Evolutionary conservation across 225 moss, liverwort and hornwort species (phyloP).

Genomic region (Physcomitrium patens): DNA sequence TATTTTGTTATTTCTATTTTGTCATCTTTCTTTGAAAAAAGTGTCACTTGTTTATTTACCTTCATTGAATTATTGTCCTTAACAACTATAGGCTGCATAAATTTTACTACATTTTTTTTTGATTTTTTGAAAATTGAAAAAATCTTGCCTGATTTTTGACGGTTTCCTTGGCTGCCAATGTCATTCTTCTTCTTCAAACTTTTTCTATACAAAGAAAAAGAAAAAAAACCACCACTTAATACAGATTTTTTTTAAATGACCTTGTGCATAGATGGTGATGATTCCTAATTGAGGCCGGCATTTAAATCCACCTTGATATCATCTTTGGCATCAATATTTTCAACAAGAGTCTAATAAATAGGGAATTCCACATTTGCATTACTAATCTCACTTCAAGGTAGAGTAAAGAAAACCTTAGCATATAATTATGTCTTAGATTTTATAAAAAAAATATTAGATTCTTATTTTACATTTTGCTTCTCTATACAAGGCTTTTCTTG

Average conservation of each 20-base stretch:
- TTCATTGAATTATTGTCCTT: no score
- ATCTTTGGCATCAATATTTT: neutral
- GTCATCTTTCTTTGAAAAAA: no score
- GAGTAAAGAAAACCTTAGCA: neutral
- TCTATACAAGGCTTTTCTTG: constrained; percentile 8
- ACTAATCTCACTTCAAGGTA: constrained; percentile 15
- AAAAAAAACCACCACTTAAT: constrained; percentile 29
- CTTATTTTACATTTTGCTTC: neutral
- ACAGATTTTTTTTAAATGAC: constrained; percentile 17
- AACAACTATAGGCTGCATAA: no score
- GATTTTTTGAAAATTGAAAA: no score
- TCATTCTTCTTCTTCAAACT: constrained; percentile 37
- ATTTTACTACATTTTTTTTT: no score
- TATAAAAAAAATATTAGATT: neutral
- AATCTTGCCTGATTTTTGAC: no score
- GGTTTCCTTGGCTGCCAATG: constrained; percentile 31
- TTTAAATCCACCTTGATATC: neutral
- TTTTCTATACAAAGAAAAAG: constrained; percentile 28
- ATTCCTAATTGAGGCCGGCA: neutral
- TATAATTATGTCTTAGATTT: neutral
- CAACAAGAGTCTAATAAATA: constrained; percentile 2
- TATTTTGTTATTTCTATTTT: no score
- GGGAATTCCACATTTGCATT: neutral
- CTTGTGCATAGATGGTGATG: constrained; percentile 3
- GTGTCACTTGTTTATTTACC: no score